Evolutionary conservation across 2,329 filamentous ascomycete genomes (phyloP), one percentile per base, ranked within the genome.

Genomic region (Clonostachys chloroleuca): DNA sequence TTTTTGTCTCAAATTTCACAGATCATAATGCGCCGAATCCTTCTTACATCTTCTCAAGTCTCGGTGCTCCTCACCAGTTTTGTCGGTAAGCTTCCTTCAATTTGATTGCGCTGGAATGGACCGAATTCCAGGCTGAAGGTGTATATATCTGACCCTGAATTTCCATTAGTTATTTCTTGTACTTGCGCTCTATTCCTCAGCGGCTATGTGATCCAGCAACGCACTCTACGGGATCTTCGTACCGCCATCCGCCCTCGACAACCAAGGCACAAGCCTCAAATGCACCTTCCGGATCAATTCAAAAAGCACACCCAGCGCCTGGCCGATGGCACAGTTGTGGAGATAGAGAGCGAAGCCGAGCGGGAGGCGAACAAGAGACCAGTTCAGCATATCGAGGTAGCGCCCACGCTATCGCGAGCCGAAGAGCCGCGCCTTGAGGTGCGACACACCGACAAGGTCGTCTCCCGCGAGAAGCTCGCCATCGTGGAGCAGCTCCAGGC

Each of bases 201-300:
- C 45, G 92, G 92, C 58, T 96, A 95, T 64, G 80, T 84, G 4
- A 78, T 96, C 46, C 92, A 96, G 60, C 92, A 96, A 66, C 83
- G 89, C 57, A 94, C 90, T 1, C 81, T 96, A 5, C 80, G 79
- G 52, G 85, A 86, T 56, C 77, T 96, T 34, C 87, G 92, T 57
- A 73, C 76, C 47, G 87, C 87, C 16, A 85, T 96, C 57, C 78
- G 77, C 54, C 67, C 67, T 6, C 59, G 60, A 12, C 47, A 50
- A 8, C 47, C 77, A 74, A 44, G 61, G 52, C 64, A 72, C 59
- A 68, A 60, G 9, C 70, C 69, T 2, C 74, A 73, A 49, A 67
- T 73, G 41, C 73, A 75, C 57, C 62, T 80, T 2, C 77, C 77
- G 0, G 75, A 78, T 49, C 68, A 69, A 20, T 78, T 80, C 59